These are phyloP conservation scores for Cercospora sp. DNA, from an alignment of 2,329 filamentous ascomycete species.

Conservation along the genomic window DNA sequence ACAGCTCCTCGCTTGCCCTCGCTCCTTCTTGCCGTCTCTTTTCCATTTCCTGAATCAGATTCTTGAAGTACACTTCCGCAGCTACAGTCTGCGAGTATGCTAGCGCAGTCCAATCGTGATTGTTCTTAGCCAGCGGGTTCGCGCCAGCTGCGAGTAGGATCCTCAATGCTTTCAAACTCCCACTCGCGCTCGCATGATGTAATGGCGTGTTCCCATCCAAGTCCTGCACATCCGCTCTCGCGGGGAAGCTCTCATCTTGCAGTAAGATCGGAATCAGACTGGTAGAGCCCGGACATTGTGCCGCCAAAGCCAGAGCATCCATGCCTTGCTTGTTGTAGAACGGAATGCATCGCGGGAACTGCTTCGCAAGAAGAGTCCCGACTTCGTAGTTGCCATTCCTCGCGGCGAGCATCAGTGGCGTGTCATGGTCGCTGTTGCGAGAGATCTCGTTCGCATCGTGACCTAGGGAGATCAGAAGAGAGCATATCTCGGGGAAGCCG, in stretches of 20 bases:
- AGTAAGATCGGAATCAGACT: constrained; percentile 47
- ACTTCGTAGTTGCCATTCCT: constrained; percentile 68
- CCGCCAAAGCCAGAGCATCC: constrained; percentile 58
- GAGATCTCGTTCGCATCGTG: constrained; percentile 74
- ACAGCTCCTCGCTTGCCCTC: constrained; percentile 36
- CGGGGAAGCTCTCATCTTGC: constrained; percentile 37
- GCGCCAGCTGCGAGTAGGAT: constrained; percentile 78
- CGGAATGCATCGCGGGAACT: constrained; percentile 63
- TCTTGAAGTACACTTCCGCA: constrained; percentile 81
- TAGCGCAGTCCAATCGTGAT: constrained; percentile 79
- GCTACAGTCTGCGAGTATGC: constrained; percentile 79
- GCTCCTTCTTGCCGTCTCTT: constrained; percentile 54
- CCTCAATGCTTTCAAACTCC: constrained; percentile 73
- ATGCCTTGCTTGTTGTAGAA: constrained; percentile 67
- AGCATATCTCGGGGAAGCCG: constrained; percentile 67
- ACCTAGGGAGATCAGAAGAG: constrained; percentile 67
- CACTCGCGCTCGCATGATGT: constrained; percentile 81
- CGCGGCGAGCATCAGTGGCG: constrained; percentile 77
- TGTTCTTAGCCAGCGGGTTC: constrained; percentile 69
- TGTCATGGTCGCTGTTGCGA: constrained; percentile 77
- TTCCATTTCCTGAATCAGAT: constrained; percentile 70
- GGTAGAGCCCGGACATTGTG: constrained; percentile 39
- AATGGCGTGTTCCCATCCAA: constrained; percentile 79
- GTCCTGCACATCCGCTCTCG: constrained; percentile 50
- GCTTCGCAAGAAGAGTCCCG: constrained; percentile 68